Evolutionary conservation across 768 basidiomycete genomes (phyloP).

Genomic region (Termitomyces sp.): DNA sequence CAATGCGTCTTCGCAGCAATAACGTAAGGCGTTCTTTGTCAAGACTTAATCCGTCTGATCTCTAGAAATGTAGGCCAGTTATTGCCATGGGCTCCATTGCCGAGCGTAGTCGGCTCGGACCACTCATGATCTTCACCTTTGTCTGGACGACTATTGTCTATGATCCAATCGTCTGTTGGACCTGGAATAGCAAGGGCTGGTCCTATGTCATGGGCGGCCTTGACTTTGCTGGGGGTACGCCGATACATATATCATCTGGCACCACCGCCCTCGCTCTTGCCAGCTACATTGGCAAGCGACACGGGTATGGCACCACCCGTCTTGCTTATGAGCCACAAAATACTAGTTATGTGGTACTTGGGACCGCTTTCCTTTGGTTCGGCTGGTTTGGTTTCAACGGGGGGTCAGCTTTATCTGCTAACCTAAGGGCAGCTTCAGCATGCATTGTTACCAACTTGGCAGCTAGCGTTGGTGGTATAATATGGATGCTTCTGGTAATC

Average conservation of each 20-base stretch:
- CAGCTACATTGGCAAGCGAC: constrained; percentile 83
- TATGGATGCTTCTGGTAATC: constrained; percentile 86
- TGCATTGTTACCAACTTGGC: constrained; percentile 93
- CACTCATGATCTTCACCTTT: constrained; percentile 85
- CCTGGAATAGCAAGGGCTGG: too few species aligned
- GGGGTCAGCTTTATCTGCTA: constrained; percentile 83
- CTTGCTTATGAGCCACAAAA: constrained; percentile 95
- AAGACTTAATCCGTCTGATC: background rate
- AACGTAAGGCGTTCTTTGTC: constrained; percentile 38
- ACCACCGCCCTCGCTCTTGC: constrained; percentile 88
- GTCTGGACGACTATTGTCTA: constrained; percentile 89
- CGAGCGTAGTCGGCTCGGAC: constrained; percentile 84
- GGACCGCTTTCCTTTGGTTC: constrained; percentile 91
- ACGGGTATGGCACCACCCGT: constrained; percentile 85
- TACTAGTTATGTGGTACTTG: constrained; percentile 90
- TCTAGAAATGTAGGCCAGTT: background rate
- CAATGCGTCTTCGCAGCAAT: constrained; percentile 89
- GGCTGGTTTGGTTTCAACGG: constrained; percentile 97
- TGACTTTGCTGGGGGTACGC: constrained; percentile 93
- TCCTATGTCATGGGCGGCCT: too few species aligned
- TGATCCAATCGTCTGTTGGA: constrained; percentile 93
- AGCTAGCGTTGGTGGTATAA: constrained; percentile 77
- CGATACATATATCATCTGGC: too few species aligned
- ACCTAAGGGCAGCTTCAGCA: constrained; percentile 79
- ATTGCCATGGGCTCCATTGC: constrained; percentile 27